These are phyloP conservation scores for Calonectria multiphialidica DNA, from an alignment of 2,329 filamentous ascomycete species.

Conservation along the genomic window DNA sequence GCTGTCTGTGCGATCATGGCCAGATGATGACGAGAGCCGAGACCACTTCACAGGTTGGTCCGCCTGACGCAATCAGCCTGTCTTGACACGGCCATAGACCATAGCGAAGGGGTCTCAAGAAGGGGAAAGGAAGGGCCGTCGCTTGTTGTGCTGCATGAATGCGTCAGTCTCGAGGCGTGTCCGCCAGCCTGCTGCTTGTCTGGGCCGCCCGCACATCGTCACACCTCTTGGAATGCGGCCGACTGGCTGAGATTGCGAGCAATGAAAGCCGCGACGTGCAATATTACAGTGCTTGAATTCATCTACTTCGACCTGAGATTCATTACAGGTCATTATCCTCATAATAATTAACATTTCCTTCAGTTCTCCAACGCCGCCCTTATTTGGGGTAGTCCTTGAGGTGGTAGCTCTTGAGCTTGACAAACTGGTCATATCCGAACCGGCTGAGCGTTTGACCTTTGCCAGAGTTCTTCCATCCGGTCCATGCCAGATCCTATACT, in stretches of 20 bases:
- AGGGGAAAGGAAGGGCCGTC: neutral
- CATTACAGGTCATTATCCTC: constrained; percentile 12
- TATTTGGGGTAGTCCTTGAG: constrained; percentile 83
- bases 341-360: constrained; percentile 4
- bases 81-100: neutral
- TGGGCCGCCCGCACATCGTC: neutral
- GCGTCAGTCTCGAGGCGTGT: neutral
- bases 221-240: constrained; percentile 16
- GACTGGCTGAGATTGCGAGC: neutral
- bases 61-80: neutral
- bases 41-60: neutral
- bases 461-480: constrained; percentile 97
- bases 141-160: neutral
- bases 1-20: neutral
- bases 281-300: constrained; percentile 22
- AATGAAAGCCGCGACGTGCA: neutral
- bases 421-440: constrained; percentile 95
- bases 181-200: neutral
- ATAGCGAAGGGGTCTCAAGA: neutral
- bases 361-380: constrained; percentile 1
- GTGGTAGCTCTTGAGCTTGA: constrained; percentile 96
- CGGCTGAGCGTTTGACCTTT: constrained; percentile 90
- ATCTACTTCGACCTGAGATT: constrained; percentile 24
- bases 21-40: neutral
- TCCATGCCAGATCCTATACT: constrained; percentile 88